Base-by-base conservation (phyloP, 331 rosid species). In the Dryas integrifolia region DNA sequence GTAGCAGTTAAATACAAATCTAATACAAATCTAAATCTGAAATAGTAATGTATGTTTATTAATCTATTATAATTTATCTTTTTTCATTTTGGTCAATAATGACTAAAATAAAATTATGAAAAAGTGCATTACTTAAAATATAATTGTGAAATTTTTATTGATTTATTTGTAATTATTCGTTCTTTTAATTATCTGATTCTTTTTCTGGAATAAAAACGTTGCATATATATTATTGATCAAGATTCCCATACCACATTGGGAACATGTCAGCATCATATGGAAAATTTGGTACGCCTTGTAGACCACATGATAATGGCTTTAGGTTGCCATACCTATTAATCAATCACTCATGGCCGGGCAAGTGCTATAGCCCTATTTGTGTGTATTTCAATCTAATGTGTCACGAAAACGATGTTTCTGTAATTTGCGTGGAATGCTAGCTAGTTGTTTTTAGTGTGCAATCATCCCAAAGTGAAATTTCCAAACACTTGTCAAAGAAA, bases 291-390 rank as follows among this genome's bases (percentile, higher is more conserved):
- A 63, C 58, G 80, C 58, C 68, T 55, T 72, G 66, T 80, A 62
- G 56, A 68, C 82, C 85, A 53, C 63, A 66, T 5, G 51, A 49
- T 69, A 56, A 52, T 69, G 55, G 30, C 40, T 86, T 70, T n/a
- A 60, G 14, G 26, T 55, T 68, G 76, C 15, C 46, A 58, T 18
- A 58, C 58, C 47, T 2, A 26, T 8, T 47, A 3, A 10, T 47
- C 76, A 65, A 85, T 79, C 76, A 87, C 56, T 75, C 79, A 74
- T 14, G 72, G n/a, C n/a, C n/a, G n/a, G 40, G 55, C 79, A 81
- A 59, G 18, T 69, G 70, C 49, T n/a, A 39, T 41, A 40, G 18
- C 18, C 49, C 49, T 38, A 15, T 68, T 13, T 38, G 62, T 61
- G 7, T 1, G 26, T 21, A 39, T 57, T n/a, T 58, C 61, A 50